Conservation (phyloP, 106 monocot genomes). For the Dendrobium huoshanense region DNA sequence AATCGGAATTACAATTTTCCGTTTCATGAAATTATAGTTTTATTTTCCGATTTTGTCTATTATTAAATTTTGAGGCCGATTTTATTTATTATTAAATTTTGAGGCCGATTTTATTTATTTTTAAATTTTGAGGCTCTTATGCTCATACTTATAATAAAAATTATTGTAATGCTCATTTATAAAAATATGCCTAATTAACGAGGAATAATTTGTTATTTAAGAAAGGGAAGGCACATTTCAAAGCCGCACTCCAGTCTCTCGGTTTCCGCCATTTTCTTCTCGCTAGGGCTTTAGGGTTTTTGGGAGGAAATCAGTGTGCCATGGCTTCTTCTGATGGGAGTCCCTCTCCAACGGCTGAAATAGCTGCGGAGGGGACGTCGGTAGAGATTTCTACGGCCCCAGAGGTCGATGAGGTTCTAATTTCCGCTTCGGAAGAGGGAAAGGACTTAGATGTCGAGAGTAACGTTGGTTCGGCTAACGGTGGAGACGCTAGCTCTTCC, state of each 20-base stretch:
- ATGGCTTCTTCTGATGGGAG: background rate
- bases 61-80: too few relatives aligned
- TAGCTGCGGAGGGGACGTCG: background rate
- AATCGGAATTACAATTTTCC: too few relatives aligned
- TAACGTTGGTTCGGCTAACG: slow-evolving; percentile 1
- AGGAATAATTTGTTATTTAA: too few relatives aligned
- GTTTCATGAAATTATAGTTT: too few relatives aligned
- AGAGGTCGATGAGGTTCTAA: background rate
- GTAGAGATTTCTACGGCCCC: background rate
- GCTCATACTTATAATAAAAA: too few relatives aligned
- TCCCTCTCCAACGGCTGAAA: background rate
- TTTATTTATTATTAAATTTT: too few relatives aligned
- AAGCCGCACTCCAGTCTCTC: background rate
- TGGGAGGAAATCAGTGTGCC: background rate
- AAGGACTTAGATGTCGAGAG: background rate
- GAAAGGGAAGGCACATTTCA: background rate
- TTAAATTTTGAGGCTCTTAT: too few relatives aligned
- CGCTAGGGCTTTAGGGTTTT: background rate
- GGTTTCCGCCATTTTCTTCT: background rate
- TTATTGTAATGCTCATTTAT: too few relatives aligned
- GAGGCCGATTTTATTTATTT: too few relatives aligned
- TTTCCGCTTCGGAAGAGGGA: background rate
- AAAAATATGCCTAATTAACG: too few relatives aligned
- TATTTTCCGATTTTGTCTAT: too few relatives aligned
- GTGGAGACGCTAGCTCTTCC: slow-evolving; percentile 4